Evolutionary conservation across 305 asterid genomes (phyloP).

Genomic region (Plantago lanceolata): DNA sequence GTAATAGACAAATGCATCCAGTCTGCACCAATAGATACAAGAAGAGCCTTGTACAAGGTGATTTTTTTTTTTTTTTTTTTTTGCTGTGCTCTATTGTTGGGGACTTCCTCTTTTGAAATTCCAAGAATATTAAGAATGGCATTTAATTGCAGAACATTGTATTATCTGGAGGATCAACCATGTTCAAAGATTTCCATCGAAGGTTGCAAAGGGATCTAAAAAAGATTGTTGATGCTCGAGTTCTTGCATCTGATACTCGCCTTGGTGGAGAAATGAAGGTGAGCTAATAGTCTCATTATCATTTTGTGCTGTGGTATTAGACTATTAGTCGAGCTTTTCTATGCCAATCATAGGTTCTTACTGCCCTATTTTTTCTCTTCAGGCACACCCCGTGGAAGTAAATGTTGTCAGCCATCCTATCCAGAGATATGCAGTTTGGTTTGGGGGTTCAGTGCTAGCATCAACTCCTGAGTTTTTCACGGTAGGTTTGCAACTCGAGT

Average conservation of each 20-base stretch:
- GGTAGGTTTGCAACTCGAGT: constrained; percentile 37
- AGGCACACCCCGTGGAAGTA: constrained; percentile 90
- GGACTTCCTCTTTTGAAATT: constrained; percentile 9
- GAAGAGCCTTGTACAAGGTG: constrained; percentile 94
- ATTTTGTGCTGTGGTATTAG: not conserved
- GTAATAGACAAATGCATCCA: constrained; percentile 86
- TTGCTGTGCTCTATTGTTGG: constrained; percentile 5
- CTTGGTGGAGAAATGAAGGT: constrained; percentile 67
- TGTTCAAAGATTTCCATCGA: constrained; percentile 87
- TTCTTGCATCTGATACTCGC: constrained; percentile 58
- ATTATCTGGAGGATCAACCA: constrained; percentile 91
- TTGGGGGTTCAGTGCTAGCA: constrained; percentile 94
- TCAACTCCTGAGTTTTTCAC: constrained; percentile 85
- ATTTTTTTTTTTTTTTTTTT: constrained; percentile 11
- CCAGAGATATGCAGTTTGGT: constrained; percentile 96
- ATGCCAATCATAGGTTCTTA: constrained; percentile 9
- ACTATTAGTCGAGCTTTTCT: constrained; percentile 7
- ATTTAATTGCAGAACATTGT: constrained; percentile 67
- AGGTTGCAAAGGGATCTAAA: constrained; percentile 84
- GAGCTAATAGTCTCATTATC: constrained; percentile 23
- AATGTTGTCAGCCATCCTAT: constrained; percentile 88
- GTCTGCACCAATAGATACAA: constrained; percentile 97
- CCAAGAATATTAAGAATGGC: constrained; percentile 6
- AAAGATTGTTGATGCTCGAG: constrained; percentile 81
- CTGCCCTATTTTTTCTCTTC: constrained; percentile 19